Base-by-base conservation (phyloP, 2,329 filamentous ascomycete species). In the Coniochaeta sp. region DNA sequence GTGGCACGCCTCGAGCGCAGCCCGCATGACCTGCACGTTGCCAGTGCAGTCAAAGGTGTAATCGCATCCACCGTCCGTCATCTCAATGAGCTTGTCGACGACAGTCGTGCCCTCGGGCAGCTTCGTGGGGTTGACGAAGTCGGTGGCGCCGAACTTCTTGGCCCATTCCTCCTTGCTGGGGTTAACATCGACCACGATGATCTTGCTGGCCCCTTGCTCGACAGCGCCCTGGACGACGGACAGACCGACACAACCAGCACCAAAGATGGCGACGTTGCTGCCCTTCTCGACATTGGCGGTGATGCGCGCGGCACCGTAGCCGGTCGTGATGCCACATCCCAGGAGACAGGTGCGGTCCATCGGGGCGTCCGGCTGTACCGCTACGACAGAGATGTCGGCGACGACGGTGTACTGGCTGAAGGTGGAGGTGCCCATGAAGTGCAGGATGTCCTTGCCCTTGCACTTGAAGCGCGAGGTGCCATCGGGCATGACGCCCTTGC, bases 41-140 rank as follows among this genome's bases (percentile, higher is more conserved):
- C 95, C 95, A 7, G 95, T 99, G 83, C 95, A 98, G 81, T 99
- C 95, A 73, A 99, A 99, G 57, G 95, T 99, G 81, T 97, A 98
- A 80, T 99, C 95, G 74, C 92, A 96, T 58, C 95, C 95, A 66
- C 95, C 95, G 70, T 98, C 95, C 1, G 95, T 99, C 89, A 98
- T 92, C 78, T 98, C 93, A 67, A 98, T 86, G 65, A 99, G 84
- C 80, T 93, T 89, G 71, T 96, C 91, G 70, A 96, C 91, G 67
- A 98, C 89, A 62, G 84, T 91, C 82, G 93, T 89, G 64, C 82
- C 84, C 67, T 85, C 81, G 61, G 70, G 67, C 64, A 93, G 79
- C 76, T 93, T 88, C 62, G 83, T 87, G 52, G 95, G 95, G 82
- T 99, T 98, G 69, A 99, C 90, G 71, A 99, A 99, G 77, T 98